phyloP scores from a whole-genome alignment of 352 stramenopile species.

The Phytophthora aleatoria region DNA sequence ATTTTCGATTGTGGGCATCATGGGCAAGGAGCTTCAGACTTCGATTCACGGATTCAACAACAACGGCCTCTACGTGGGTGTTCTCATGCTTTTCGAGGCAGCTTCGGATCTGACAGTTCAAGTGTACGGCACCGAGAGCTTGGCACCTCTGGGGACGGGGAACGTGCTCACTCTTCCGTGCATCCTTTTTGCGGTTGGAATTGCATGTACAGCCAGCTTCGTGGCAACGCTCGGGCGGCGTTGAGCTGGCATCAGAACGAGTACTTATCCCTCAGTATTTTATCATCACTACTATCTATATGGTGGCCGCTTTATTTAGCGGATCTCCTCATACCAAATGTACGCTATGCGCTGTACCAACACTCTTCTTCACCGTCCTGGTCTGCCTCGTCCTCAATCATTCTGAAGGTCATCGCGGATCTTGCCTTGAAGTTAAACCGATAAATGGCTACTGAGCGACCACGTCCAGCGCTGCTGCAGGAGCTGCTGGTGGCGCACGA shows the following conservation, averaged over 20 bases:
- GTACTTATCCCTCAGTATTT: no score
- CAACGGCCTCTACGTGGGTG: constrained; percentile 79
- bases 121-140: constrained; percentile 71
- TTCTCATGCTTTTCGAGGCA: constrained; percentile 70
- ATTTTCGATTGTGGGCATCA: constrained; percentile 80
- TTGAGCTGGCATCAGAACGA: constrained; percentile 1
- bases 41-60: constrained; percentile 78
- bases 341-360: not conserved
- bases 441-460: constrained; percentile 29
- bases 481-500: constrained; percentile 30
- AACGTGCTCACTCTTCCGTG: constrained; percentile 68
- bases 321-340: not conserved
- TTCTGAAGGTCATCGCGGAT: not conserved
- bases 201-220: constrained; percentile 51
- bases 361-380: constrained; percentile 6
- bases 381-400: constrained; percentile 17
- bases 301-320: constrained; percentile 9
- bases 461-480: constrained; percentile 12
- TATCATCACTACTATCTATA: not conserved
- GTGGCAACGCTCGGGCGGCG: constrained; percentile 14
- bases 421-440: not conserved
- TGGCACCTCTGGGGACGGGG: constrained; percentile 59
- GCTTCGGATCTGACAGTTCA: constrained; percentile 74
- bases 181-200: constrained; percentile 60
- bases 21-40: constrained; percentile 79